Conservation (phyloP, 202 grass and related monocot species). For the Schoenoplectus tabernaemontani region DNA sequence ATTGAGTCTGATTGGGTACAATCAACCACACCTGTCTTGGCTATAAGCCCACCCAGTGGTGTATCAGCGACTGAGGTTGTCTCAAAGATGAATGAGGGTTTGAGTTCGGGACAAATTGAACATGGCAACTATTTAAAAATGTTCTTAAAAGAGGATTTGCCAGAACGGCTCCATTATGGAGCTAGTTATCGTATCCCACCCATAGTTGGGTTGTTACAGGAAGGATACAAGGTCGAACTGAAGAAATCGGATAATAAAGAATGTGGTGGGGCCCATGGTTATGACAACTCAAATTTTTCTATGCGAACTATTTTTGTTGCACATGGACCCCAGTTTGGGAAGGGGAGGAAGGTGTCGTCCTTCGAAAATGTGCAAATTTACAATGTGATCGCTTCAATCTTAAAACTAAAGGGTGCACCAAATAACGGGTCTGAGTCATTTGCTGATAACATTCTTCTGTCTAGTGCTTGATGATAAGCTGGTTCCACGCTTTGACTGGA, state of each 20-base stretch:
- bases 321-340: constrained; percentile 70
- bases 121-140: constrained; percentile 65
- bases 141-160: constrained; percentile 82
- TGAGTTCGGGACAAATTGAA: constrained; percentile 66
- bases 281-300: constrained; percentile 84
- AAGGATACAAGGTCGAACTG: constrained; percentile 82
- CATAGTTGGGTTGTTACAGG: constrained; percentile 53
- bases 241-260: constrained; percentile 33
- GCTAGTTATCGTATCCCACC: constrained; percentile 75
- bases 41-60: constrained; percentile 43
- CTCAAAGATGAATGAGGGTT: constrained; percentile 79
- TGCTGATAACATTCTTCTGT: constrained; percentile 49
- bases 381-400: constrained; percentile 75
- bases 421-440: constrained; percentile 82
- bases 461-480: constrained; percentile 26
- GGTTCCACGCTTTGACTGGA: not conserved
- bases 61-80: constrained; percentile 45
- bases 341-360: constrained; percentile 53
- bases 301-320: constrained; percentile 86
- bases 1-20: constrained; percentile 56
- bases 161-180: constrained; percentile 55
- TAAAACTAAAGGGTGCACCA: constrained; percentile 52
- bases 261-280: constrained; percentile 85
- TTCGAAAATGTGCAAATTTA: constrained; percentile 90
- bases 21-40: constrained; percentile 59